Conservation (phyloP, 169 alveolate genomes). For the Cryptosporidium sp. region DNA sequence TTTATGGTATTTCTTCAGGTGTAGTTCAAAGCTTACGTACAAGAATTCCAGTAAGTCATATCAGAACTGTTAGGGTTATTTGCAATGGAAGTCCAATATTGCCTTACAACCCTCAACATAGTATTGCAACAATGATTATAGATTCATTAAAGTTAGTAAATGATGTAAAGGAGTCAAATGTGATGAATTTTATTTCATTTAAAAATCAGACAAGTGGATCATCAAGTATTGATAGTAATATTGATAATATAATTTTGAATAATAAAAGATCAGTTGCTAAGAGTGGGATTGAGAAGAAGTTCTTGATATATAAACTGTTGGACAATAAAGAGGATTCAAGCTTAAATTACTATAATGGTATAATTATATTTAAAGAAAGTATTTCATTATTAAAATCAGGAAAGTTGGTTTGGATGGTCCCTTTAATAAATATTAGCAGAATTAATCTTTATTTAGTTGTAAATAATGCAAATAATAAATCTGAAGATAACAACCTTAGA, state of each 20-base stretch:
- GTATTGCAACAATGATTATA: constrained; percentile 26
- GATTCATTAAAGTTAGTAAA: constrained; percentile 12
- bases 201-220: background rate
- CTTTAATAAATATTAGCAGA: constrained; percentile 23
- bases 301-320: constrained; percentile 34
- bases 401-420: constrained; percentile 36
- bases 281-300: constrained; percentile 16
- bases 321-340: constrained; percentile 11
- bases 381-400: constrained; percentile 44
- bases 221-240: constrained; percentile 4
- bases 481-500: constrained; percentile 9
- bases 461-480: background rate
- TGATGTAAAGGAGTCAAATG: constrained; percentile 28
- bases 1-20: constrained; percentile 61
- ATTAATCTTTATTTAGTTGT: constrained; percentile 23
- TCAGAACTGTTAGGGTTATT: constrained; percentile 28
- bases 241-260: constrained; percentile 11
- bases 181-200: constrained; percentile 8
- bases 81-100: constrained; percentile 25
- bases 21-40: constrained; percentile 53
- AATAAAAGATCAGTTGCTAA: background rate
- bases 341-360: constrained; percentile 8
- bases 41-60: constrained; percentile 15
- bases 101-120: constrained; percentile 23
- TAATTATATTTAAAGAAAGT: constrained; percentile 19